These are phyloP conservation scores for Fagopyrum esculentum DNA, from an alignment of 148 eudicot species.

Conservation along the genomic window DNA sequence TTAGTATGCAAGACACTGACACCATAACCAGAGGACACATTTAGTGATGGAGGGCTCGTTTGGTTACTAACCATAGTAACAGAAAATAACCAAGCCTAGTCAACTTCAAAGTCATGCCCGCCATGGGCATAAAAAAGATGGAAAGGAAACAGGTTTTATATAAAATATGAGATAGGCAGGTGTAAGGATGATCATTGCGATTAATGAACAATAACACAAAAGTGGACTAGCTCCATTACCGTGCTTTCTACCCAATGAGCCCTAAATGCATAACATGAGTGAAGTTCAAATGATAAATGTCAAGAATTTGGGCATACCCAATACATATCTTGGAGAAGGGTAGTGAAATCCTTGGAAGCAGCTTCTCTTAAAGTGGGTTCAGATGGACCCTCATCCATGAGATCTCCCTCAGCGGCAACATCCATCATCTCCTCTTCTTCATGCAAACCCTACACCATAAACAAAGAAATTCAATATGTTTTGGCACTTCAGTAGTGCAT, in stretches of 20 bases:
- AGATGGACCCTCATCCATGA: constrained; percentile 46
- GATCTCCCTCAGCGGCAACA: constrained; percentile 26
- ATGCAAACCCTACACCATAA: constrained; percentile 34
- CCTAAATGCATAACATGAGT: neutral
- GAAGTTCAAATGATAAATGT: neutral
- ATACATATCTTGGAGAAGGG: constrained; percentile 75
- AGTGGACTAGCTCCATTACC: too few species aligned
- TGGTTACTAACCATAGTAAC: too few species aligned
- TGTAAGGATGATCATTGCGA: too few species aligned
- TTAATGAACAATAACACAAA: too few species aligned
- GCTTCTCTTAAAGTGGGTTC: constrained; percentile 27
- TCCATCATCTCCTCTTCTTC: constrained; percentile 34
- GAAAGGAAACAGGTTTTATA: too few species aligned
- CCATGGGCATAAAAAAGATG: too few species aligned
- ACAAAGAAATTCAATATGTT: neutral
- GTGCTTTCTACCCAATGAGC: neutral
- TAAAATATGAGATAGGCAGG: too few species aligned
- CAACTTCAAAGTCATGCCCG: too few species aligned
- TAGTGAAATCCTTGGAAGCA: constrained; percentile 41
- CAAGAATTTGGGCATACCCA: constrained; percentile 49
- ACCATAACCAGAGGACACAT: neutral
- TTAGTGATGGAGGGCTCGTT: too few species aligned
- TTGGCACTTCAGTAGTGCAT: constrained; percentile 7
- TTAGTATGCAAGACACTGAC: neutral
- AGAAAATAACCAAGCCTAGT: too few species aligned